Conservation (phyloP, 495 filamentous ascomycete genomes). For the Penicillium salamii region DNA sequence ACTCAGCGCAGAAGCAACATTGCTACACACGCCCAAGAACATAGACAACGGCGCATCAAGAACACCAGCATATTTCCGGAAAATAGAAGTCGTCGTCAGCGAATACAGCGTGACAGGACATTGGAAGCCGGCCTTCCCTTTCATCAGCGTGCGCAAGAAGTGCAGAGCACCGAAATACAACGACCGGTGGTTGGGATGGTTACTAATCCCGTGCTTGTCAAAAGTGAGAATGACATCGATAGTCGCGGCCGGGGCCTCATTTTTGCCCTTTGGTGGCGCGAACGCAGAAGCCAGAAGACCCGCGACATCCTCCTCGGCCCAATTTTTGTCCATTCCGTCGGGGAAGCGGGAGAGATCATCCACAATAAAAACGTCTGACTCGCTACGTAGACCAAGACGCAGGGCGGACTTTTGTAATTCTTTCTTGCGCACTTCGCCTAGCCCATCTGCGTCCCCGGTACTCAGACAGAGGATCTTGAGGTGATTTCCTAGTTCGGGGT, state of each 20-base stretch:
- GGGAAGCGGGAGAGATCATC: slow-evolving; percentile 75
- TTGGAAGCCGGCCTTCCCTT: slow-evolving; percentile 60
- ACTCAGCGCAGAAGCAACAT: slow-evolving; percentile 33
- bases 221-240: slow-evolving; percentile 89
- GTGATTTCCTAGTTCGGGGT: slow-evolving; percentile 74
- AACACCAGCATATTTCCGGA: slow-evolving; percentile 76
- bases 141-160: slow-evolving; percentile 64
- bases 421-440: slow-evolving; percentile 75
- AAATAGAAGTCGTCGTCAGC: slow-evolving; percentile 62
- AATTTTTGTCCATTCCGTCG: slow-evolving; percentile 78
- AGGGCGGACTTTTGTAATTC: slow-evolving; percentile 79
- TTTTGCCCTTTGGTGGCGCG: slow-evolving; percentile 53
- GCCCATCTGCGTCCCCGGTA: slow-evolving; percentile 80
- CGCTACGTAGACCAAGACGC: slow-evolving; percentile 66
- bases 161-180: slow-evolving; percentile 76
- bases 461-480: slow-evolving; percentile 92
- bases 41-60: slow-evolving; percentile 72
- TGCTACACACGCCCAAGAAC: slow-evolving; percentile 36
- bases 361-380: slow-evolving; percentile 76
- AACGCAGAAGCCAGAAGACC: slow-evolving; percentile 66
- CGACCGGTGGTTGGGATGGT: slow-evolving; percentile 88
- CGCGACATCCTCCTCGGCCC: slow-evolving; percentile 68
- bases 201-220: slow-evolving; percentile 73
- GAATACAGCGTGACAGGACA: slow-evolving; percentile 82
- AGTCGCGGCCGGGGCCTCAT: slow-evolving; percentile 48